A percentile compares a stretch with the other conserved stretches of the same genome.
Evolutionary conservation across 768 basidiomycete genomes (phyloP).

Genomic region (Plicaturopsis crispa): DNA sequence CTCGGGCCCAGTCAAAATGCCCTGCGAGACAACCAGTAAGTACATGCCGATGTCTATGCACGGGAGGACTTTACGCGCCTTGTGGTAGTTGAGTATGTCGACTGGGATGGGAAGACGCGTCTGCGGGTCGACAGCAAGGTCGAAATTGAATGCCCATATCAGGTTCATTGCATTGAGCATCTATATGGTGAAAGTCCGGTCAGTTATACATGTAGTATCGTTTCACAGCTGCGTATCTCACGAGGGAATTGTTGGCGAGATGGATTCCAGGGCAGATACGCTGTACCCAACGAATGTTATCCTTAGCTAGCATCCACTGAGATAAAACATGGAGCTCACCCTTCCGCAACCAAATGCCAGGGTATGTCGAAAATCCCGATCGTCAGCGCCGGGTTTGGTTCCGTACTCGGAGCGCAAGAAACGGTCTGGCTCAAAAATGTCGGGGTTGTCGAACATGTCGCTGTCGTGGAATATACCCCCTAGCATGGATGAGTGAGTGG

Average conservation of each 20-base stretch:
- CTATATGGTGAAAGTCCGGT: constrained; percentile 4
- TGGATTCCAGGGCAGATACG: constrained; percentile 14
- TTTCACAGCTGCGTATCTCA: constrained; percentile 6
- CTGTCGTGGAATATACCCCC: constrained; percentile 3
- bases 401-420: constrained; percentile 10
- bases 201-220: not conserved
- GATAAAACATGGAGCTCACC: constrained; percentile 5
- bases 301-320: not conserved
- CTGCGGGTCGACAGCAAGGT: constrained; percentile 1
- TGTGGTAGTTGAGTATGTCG: constrained; percentile 8
- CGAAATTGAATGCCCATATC: constrained; percentile 23
- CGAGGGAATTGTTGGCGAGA: constrained; percentile 11
- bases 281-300: constrained; percentile 5
- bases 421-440: constrained; percentile 9
- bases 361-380: constrained; percentile 7
- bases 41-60: constrained; percentile 5
- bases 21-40: constrained; percentile 4
- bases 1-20: constrained; percentile 6
- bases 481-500: not conserved
- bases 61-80: constrained; percentile 3
- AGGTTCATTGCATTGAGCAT: constrained; percentile 19
- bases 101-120: constrained; percentile 4
- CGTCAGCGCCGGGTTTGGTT: constrained; percentile 8
- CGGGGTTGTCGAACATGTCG: constrained; percentile 7
- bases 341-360: constrained; percentile 13